Evolutionary conservation across 2,329 filamentous ascomycete genomes (phyloP).

Genomic region (Fusarium circinatum): DNA sequence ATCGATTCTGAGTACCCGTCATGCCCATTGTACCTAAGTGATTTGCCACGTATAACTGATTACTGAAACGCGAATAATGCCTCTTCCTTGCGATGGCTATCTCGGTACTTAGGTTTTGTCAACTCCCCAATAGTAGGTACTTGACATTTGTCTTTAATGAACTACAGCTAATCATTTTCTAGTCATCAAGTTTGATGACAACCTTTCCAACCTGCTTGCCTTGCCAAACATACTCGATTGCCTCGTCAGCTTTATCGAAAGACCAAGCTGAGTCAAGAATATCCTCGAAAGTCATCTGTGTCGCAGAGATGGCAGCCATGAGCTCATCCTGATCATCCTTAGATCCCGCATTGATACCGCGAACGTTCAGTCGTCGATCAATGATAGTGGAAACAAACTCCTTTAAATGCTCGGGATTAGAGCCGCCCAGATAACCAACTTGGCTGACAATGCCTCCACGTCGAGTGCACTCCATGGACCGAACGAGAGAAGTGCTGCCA

Average conservation of each 20-base stretch:
- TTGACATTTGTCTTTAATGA: background rate
- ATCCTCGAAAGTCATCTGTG: conserved; percentile 50
- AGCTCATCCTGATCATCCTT: conserved; percentile 54
- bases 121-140: background rate
- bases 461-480: conserved; percentile 52
- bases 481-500: conserved; percentile 50
- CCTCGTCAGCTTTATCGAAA: conserved; percentile 55
- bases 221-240: conserved; percentile 54
- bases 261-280: conserved; percentile 51
- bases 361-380: conserved; percentile 49
- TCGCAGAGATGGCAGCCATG: conserved; percentile 48
- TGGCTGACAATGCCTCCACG: conserved; percentile 56
- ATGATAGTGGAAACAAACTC: conserved; percentile 52
- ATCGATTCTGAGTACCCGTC: background rate
- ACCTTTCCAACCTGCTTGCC: conserved; percentile 57
- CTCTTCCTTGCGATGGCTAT: background rate
- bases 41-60: background rate
- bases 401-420: conserved; percentile 43
- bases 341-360: conserved; percentile 54
- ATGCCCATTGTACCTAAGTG: background rate
- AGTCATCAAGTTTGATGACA: conserved; percentile 39
- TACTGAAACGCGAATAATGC: background rate
- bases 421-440: conserved; percentile 54
- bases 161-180: background rate
- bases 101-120: background rate